Percentiles rank a stretch among this genome's conserved stretches.
Evolutionary conservation across 257 asterid species (phyloP).

Genomic region (Scutellaria barbata): DNA sequence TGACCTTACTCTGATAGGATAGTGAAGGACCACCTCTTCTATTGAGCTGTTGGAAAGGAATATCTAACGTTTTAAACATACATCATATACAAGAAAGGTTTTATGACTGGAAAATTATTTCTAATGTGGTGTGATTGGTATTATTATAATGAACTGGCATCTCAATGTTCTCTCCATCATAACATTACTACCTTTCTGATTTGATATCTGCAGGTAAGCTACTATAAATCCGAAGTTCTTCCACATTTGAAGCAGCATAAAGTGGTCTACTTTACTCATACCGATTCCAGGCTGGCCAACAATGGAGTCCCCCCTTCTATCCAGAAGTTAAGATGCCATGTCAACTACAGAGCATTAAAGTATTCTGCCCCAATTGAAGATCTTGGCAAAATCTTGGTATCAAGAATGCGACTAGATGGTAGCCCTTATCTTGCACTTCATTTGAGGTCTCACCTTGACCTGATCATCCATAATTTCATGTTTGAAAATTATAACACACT

Average conservation of each 20-base stretch:
- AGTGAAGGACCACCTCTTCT: neutral
- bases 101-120: neutral
- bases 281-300: constrained; percentile 97
- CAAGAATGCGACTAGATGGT: constrained; percentile 72
- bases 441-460: constrained; percentile 65
- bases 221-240: constrained; percentile 81
- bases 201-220: constrained; percentile 60
- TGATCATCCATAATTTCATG: constrained; percentile 13
- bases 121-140: no score
- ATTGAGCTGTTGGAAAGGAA: neutral
- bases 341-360: constrained; percentile 79
- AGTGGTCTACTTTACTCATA: constrained; percentile 86
- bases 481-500: constrained; percentile 25
- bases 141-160: neutral
- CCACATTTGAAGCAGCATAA: constrained; percentile 92
- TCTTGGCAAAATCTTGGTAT: constrained; percentile 70
- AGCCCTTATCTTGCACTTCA: constrained; percentile 92
- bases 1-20: neutral
- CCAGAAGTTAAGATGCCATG: constrained; percentile 94
- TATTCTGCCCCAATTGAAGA: constrained; percentile 81
- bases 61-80: neutral
- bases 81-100: neutral
- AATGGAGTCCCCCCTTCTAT: constrained; percentile 74
- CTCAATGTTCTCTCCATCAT: neutral
- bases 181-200: neutral